Evolutionary conservation across 768 basidiomycete genomes (phyloP).

Genomic region (Panaeolus cyanescens): DNA sequence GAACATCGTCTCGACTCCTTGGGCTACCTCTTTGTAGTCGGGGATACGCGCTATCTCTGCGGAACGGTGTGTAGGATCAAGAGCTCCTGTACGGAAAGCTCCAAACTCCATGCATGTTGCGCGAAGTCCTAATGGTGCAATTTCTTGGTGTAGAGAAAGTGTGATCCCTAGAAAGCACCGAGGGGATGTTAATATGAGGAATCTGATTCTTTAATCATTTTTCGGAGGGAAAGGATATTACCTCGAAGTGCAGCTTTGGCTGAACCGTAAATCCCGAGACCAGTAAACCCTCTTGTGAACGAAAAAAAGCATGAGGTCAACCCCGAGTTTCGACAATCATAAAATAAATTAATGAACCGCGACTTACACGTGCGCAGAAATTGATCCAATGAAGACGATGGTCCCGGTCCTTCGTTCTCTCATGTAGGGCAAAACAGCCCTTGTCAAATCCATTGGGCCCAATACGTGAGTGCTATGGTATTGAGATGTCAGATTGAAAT

Average conservation of each 20-base stretch:
- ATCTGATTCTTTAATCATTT: neutral
- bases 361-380: constrained; percentile 34
- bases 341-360: neutral
- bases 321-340: neutral
- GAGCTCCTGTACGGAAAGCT: constrained; percentile 38
- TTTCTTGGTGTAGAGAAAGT: constrained; percentile 33
- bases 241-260: constrained; percentile 43
- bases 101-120: constrained; percentile 40
- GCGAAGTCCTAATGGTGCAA: constrained; percentile 39
- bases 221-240: constrained; percentile 1
- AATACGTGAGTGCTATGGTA: constrained; percentile 43
- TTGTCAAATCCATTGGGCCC: constrained; percentile 41
- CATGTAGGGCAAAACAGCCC: constrained; percentile 52
- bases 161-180: constrained; percentile 30
- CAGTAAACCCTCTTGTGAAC: constrained; percentile 27
- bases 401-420: constrained; percentile 42
- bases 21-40: constrained; percentile 30
- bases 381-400: constrained; percentile 45
- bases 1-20: constrained; percentile 22
- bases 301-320: neutral
- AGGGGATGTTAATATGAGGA: no score
- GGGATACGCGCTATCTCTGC: constrained; percentile 28
- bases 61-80: constrained; percentile 23
- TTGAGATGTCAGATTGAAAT: neutral
- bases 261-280: constrained; percentile 36